Percentiles rank a stretch among this genome's conserved stretches.
Evolutionary conservation across 2,329 filamentous ascomycete genomes (phyloP).

Genomic region (Periconia sp.): DNA sequence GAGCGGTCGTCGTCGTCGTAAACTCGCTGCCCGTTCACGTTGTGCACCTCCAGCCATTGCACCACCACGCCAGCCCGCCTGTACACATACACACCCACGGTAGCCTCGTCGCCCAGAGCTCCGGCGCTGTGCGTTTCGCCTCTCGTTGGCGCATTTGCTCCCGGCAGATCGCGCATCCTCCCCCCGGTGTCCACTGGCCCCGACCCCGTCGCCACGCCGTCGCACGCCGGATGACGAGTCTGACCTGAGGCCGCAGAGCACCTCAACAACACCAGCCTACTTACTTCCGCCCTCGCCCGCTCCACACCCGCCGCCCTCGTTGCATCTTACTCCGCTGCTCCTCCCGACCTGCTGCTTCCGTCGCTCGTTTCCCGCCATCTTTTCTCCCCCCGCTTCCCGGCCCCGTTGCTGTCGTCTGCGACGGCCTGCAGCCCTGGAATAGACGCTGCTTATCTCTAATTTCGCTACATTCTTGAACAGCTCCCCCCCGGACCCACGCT

Average conservation of each 20-base stretch:
- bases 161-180: slow-evolving; percentile 3
- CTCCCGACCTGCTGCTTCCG: background rate
- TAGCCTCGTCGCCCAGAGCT: background rate
- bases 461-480: slow-evolving; percentile 15
- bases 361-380: slow-evolving; percentile 5
- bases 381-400: background rate
- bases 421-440: slow-evolving; percentile 5
- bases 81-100: too few relatives aligned
- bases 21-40: too few relatives aligned
- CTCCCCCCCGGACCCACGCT: slow-evolving; percentile 18
- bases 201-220: background rate
- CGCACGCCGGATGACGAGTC: slow-evolving; percentile 13
- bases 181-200: background rate
- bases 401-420: slow-evolving; percentile 1
- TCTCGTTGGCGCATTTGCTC: background rate
- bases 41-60: too few relatives aligned
- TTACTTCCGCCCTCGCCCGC: slow-evolving; percentile 6
- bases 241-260: background rate
- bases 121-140: background rate
- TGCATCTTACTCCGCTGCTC: too few relatives aligned
- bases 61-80: too few relatives aligned
- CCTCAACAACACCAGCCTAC: slow-evolving; percentile 16
- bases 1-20: too few relatives aligned
- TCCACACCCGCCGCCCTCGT: background rate
- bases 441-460: slow-evolving; percentile 15